Evolutionary conservation across 805 yeast genomes (phyloP), one percentile per base, ranked within the genome.

Genomic region (Pichia insulana): DNA sequence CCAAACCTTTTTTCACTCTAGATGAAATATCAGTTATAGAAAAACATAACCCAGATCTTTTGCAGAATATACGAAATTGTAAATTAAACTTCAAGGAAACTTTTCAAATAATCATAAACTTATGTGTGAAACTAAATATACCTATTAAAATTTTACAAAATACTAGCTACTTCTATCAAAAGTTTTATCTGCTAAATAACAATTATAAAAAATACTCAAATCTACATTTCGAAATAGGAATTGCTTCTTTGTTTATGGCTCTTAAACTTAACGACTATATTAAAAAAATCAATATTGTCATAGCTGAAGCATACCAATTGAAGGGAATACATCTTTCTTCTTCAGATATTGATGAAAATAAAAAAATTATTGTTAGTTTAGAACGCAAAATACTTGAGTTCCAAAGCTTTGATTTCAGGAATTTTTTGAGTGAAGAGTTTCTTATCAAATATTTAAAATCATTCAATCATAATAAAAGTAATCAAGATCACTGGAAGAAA

Each of bases 241-340:
- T 80, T 8, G 72, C 90, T 9, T 73, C 87, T 41, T 57, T 88
- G 7, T 73, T 83, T 44, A 64, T 85, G 13, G 83, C 95, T 2
- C 67, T 80, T 34, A 86, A 88, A 58, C 77, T 79, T 49, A 94
- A 85, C 54, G 96, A 88, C 55, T 84, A 88, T 34, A 80, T 87
- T 34, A 87, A 86, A 57, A 83, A 83, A 51, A 58, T 82, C 13
- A 68, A 76, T 40, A 85, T 83, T 36, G 69, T 87, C 11, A 71
- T 80, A 36, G 58, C 62, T 3, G 75, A 70, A 13, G 73, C 73
- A 28, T 67, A 70, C 53, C 48, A 46, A 12, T 34, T 58, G n/a
- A 44, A 65, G 57, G 46, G 41, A 61, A n/a, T 56, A 67, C 50
- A 49, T 19, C 25, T 52, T 17, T 35, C 52, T 7, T 41, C 45